phyloP scores from a whole-genome alignment of 2,329 filamentous ascomycete genomes.

The Nannizziopsis arthrosporioides region DNA sequence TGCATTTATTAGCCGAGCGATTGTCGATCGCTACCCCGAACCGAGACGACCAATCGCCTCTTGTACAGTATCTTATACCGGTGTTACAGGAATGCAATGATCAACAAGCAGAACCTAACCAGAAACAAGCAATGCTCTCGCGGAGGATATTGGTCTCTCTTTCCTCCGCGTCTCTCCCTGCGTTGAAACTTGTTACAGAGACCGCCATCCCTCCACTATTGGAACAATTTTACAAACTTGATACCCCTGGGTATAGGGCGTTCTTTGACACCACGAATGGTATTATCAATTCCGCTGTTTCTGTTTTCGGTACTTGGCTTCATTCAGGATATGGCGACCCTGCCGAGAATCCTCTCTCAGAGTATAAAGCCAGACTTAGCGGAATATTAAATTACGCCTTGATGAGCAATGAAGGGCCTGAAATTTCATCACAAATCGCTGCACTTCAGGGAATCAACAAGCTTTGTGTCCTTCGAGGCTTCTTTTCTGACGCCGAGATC shows the following conservation, averaged over 20 bases:
- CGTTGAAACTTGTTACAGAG: conserved; percentile 46
- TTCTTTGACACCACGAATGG: conserved; percentile 50
- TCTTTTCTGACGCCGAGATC: conserved; percentile 42
- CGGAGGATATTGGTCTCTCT: conserved; percentile 49
- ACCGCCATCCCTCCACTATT: conserved; percentile 48
- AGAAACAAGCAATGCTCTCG: conserved; percentile 55
- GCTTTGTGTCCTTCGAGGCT: conserved; percentile 36
- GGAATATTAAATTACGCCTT: conserved; percentile 45
- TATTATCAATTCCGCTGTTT: conserved; percentile 47
- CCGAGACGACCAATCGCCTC: conserved; percentile 31
- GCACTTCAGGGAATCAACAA: conserved; percentile 39
- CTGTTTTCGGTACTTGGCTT: conserved; percentile 47
- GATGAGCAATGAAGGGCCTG: conserved; percentile 42
- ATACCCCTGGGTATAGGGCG: conserved; percentile 51
- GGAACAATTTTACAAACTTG: conserved; percentile 48
- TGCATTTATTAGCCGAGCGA: conserved; percentile 45
- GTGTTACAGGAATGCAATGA: conserved; percentile 57
- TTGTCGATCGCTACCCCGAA: conserved; percentile 37
- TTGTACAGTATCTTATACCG: conserved; percentile 46
- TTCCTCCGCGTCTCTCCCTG: conserved; percentile 43
- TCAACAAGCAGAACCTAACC: conserved; percentile 55
- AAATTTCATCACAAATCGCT: conserved; percentile 39
- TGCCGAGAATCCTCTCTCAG: conserved; percentile 33
- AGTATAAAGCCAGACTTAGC: conserved; percentile 42
- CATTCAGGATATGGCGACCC: conserved; percentile 25